These are phyloP conservation scores for Russula abietina DNA, from an alignment of 768 basidiomycete species.

Conservation along the genomic window DNA sequence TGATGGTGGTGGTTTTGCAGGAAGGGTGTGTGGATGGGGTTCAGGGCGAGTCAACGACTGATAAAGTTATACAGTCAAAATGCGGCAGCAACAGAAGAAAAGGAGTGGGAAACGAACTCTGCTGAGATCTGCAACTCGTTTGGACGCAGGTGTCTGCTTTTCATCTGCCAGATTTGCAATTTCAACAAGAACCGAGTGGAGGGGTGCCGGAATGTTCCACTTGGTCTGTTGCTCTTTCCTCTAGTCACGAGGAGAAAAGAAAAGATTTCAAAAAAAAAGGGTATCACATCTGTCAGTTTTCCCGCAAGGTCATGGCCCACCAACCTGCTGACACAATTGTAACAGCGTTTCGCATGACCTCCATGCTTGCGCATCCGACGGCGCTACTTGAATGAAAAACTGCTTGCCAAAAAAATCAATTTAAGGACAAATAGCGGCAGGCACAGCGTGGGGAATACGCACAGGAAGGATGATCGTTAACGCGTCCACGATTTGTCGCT, in stretches of 20 bases:
- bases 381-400: slow-evolving; percentile 32
- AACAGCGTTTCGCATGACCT: slow-evolving; percentile 40
- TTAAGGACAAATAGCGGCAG: not conserved
- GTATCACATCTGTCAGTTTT: slow-evolving; percentile 8
- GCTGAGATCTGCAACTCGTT: slow-evolving; percentile 22
- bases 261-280: not conserved
- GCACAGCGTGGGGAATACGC: slow-evolving; percentile 22
- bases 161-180: slow-evolving; percentile 13
- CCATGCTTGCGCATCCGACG: slow-evolving; percentile 31
- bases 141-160: slow-evolving; percentile 6
- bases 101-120: slow-evolving; percentile 20
- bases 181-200: slow-evolving; percentile 16
- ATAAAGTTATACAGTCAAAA: not conserved
- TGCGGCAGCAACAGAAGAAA: slow-evolving; percentile 3
- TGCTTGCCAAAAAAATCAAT: slow-evolving; percentile 25
- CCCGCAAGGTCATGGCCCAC: slow-evolving; percentile 17
- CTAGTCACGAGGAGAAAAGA: not conserved
- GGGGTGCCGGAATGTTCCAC: slow-evolving; percentile 16
- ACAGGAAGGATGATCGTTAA: slow-evolving; percentile 47
- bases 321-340: slow-evolving; percentile 40
- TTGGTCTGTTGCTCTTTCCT: slow-evolving; percentile 16
- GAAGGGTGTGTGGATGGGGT: not conserved
- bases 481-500: slow-evolving; percentile 46
- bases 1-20: slow-evolving; percentile 6
- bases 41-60: slow-evolving; percentile 3